These are phyloP conservation scores for Fonsecaea erecta DNA, from an alignment of 2,329 filamentous ascomycete species.

Conservation along the genomic window DNA sequence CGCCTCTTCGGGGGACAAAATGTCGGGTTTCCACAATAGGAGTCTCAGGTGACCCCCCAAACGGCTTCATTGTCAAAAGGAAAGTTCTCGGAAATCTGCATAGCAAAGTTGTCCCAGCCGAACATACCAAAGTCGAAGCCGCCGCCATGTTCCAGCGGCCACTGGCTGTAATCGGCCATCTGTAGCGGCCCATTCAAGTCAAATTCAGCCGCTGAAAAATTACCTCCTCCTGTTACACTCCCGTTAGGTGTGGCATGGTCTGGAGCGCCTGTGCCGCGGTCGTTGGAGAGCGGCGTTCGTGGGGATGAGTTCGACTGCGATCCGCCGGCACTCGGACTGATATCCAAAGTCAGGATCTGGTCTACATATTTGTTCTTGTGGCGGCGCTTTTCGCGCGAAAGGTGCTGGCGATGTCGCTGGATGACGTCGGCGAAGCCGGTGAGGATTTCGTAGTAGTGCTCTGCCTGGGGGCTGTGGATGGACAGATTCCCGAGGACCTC, in stretches of 20 bases:
- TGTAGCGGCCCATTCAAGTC: background rate
- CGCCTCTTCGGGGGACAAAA: no score
- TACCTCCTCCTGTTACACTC: background rate
- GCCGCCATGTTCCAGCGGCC: slow-evolving; percentile 22
- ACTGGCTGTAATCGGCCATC: slow-evolving; percentile 14
- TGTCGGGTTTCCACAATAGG: no score
- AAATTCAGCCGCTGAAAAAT: slow-evolving; percentile 5
- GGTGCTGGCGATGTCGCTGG: slow-evolving; percentile 46
- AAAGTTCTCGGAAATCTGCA: slow-evolving; percentile 33
- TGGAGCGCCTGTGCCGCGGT: background rate
- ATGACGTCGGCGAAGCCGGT: slow-evolving; percentile 54
- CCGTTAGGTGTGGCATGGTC: background rate
- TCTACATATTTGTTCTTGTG: slow-evolving; percentile 42
- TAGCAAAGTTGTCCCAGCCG: slow-evolving; percentile 33
- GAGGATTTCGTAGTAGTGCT: slow-evolving; percentile 63
- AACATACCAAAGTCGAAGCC: slow-evolving; percentile 31
- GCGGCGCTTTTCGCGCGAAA: slow-evolving; percentile 40
- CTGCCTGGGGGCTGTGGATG: slow-evolving; percentile 59
- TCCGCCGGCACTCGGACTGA: slow-evolving; percentile 12
- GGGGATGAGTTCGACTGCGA: slow-evolving; percentile 19
- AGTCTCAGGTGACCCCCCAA: slow-evolving; percentile 12
- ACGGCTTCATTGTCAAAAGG: slow-evolving; percentile 18
- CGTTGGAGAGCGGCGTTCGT: slow-evolving; percentile 1
- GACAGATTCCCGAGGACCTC: slow-evolving; percentile 57
- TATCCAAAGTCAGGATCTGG: slow-evolving; percentile 44